These are phyloP conservation scores for Trichomonas vaginalis DNA, from an alignment of 208 protist species.

Conservation along the genomic window DNA sequence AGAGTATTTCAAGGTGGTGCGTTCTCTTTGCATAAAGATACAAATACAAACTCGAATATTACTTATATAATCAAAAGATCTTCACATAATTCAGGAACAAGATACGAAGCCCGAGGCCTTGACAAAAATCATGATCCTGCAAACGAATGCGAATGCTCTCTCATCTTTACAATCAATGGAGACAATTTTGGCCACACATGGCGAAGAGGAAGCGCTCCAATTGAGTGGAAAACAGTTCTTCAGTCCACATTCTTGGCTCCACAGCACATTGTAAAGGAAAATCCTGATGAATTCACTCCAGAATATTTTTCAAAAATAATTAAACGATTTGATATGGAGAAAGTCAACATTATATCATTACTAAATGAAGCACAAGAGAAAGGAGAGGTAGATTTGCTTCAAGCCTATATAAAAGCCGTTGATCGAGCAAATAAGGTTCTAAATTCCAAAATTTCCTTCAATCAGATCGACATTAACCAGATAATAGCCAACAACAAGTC, in stretches of 20 bases:
- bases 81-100: background rate
- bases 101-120: background rate
- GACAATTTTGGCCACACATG: background rate
- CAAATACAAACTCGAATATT: background rate
- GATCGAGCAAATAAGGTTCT: background rate
- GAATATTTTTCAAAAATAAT: background rate
- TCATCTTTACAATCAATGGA: background rate
- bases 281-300: background rate
- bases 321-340: background rate
- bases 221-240: background rate
- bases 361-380: background rate
- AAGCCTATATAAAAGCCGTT: background rate
- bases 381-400: background rate
- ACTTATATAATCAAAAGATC: background rate
- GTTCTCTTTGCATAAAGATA: background rate
- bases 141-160: background rate
- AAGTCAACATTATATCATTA: background rate
- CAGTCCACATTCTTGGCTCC: background rate
- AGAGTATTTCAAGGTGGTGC: background rate
- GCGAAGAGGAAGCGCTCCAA: background rate
- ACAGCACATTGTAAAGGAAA: background rate
- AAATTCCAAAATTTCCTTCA: background rate
- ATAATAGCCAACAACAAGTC: background rate
- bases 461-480: background rate
- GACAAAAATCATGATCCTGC: background rate